phyloP scores from a whole-genome alignment of 495 filamentous ascomycete genomes.

The Neurospora cerealis region DNA sequence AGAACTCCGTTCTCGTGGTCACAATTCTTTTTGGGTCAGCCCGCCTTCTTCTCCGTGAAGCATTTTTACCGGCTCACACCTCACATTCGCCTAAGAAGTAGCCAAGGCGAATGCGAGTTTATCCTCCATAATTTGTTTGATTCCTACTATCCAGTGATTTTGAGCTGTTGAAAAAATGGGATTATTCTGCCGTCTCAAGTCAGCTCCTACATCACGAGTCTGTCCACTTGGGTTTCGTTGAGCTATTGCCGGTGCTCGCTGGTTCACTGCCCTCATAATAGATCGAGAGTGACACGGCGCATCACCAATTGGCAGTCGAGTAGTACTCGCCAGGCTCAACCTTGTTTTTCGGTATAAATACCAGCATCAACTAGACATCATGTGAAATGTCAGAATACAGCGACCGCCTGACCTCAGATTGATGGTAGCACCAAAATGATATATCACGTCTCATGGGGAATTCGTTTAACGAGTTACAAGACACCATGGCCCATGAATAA shows the following conservation, averaged over 20 bases:
- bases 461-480: not conserved
- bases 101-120: not conserved
- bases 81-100: not conserved
- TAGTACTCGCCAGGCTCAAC: not conserved
- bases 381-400: not conserved
- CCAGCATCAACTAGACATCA: not conserved
- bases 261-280: not conserved
- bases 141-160: not conserved
- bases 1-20: not conserved
- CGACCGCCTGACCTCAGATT: not conserved
- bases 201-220: not conserved
- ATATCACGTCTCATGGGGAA: not conserved
- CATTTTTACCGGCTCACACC: not conserved
- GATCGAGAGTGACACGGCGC: not conserved
- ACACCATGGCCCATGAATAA: not conserved
- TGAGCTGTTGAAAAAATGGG: not conserved
- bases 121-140: not conserved
- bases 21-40: not conserved
- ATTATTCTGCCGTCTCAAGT: not conserved
- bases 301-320: not conserved
- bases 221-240: not conserved
- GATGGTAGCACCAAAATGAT: not conserved
- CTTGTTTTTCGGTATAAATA: not conserved
- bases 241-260: not conserved
- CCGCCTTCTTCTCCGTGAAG: not conserved